Percentiles rank a stretch among this genome's conserved stretches.
Evolutionary conservation across 176 grass and related monocot species (phyloP).

Genomic region (Zoysia japonica): DNA sequence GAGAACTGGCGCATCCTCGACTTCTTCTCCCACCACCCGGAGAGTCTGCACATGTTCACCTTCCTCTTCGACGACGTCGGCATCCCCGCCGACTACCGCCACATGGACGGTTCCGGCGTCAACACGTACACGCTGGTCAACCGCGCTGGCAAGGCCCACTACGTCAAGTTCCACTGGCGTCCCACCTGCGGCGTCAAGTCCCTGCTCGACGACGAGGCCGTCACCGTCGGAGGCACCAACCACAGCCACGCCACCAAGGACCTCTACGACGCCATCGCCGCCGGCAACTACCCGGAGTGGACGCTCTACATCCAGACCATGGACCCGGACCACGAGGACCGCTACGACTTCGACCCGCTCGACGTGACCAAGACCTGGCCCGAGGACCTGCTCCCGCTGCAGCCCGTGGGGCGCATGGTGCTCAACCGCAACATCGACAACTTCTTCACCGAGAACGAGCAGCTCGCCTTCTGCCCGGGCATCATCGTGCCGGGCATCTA

Average conservation of each 20-base stretch:
- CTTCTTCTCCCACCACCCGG: slow-evolving; percentile 99
- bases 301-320: slow-evolving; percentile 85
- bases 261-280: slow-evolving; percentile 77
- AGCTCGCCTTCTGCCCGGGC: slow-evolving; percentile 87
- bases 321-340: slow-evolving; percentile 69
- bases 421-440: slow-evolving; percentile 96
- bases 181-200: slow-evolving; percentile 87
- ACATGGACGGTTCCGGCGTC: slow-evolving; percentile 99
- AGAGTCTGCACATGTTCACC: slow-evolving; percentile 93
- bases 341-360: slow-evolving; percentile 86
- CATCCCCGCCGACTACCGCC: slow-evolving; percentile 91
- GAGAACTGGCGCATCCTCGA: slow-evolving; percentile 95
- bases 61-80: slow-evolving; percentile 97
- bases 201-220: slow-evolving; percentile 77
- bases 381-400: slow-evolving; percentile 82
- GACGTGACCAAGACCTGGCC: slow-evolving; percentile 99
- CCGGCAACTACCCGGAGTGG: slow-evolving; percentile 93
- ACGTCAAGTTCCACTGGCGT: slow-evolving; percentile 99
- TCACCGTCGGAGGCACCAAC: slow-evolving; percentile 81
- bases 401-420: slow-evolving; percentile 83
- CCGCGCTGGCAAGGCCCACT: slow-evolving; percentile 73
- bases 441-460: slow-evolving; percentile 97
- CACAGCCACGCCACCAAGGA: slow-evolving; percentile 98
- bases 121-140: slow-evolving; percentile 88
- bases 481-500: slow-evolving; percentile 86